phyloP scores from a whole-genome alignment of 352 stramenopile species.

The Pythium sp. region DNA sequence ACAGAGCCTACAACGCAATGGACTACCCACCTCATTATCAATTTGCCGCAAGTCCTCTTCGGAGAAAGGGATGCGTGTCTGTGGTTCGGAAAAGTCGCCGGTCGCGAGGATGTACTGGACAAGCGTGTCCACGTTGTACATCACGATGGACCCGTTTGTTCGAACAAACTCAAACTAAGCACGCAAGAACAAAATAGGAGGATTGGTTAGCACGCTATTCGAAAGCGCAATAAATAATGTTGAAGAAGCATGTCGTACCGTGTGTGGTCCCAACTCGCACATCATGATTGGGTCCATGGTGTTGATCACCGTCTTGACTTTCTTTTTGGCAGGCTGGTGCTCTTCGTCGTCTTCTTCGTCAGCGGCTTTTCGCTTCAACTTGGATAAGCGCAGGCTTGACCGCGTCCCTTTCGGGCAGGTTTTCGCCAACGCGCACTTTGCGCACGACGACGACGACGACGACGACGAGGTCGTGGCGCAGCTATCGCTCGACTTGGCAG shows the following conservation, averaged over 20 bases:
- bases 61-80: constrained; percentile 86
- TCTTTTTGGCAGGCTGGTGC: constrained; percentile 33
- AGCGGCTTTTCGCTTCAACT: constrained; percentile 50
- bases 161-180: constrained; percentile 80
- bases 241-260: constrained; percentile 33
- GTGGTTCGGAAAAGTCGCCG: constrained; percentile 86
- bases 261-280: constrained; percentile 66
- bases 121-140: constrained; percentile 86
- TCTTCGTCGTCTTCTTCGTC: constrained; percentile 26
- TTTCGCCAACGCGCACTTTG: constrained; percentile 5
- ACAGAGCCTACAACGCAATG: neutral
- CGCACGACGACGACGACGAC: neutral
- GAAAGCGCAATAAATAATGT: neutral
- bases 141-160: constrained; percentile 76
- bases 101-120: constrained; percentile 88
- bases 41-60: constrained; percentile 78
- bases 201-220: constrained; percentile 9
- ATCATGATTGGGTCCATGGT: constrained; percentile 89
- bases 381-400: constrained; percentile 53
- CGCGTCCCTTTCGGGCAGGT: constrained; percentile 30
- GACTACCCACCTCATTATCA: constrained; percentile 46
- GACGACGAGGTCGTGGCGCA: neutral
- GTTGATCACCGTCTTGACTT: constrained; percentile 63
- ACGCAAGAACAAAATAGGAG: neutral
- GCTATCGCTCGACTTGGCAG: neutral